A percentile compares a stretch with the other conserved stretches of the same genome.
phyloP scores from a whole-genome alignment of 352 stramenopile species.

The Globisporangium parvum region DNA sequence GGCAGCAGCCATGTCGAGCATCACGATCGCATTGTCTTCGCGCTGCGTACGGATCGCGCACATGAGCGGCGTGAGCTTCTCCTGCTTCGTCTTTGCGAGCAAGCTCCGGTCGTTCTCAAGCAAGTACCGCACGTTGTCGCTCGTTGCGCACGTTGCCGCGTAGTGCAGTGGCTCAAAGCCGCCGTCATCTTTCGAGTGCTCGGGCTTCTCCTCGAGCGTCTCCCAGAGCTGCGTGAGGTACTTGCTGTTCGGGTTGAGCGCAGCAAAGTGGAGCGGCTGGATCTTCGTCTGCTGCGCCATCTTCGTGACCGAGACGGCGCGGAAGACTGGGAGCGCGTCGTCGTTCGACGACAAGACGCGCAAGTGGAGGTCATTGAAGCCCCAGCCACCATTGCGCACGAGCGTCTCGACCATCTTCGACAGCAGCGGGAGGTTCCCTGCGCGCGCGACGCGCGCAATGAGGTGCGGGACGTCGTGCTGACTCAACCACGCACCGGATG shows the following conservation, averaged over 20 bases:
- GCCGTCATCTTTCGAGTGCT: conserved; percentile 53
- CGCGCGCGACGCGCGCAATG: conserved; percentile 17
- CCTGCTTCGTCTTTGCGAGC: conserved; percentile 6
- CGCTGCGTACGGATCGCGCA: conserved; percentile 35
- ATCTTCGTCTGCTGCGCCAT: conserved; percentile 53
- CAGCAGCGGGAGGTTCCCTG: conserved; percentile 35
- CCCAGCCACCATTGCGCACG: conserved; percentile 38
- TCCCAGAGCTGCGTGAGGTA: conserved; percentile 61
- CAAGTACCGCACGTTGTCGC: conserved; percentile 4
- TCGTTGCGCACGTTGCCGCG: conserved; percentile 42
- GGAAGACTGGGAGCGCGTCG: conserved; percentile 41
- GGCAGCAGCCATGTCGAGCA: conserved; percentile 52
- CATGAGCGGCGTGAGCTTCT: conserved; percentile 45
- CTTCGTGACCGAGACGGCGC: conserved; percentile 61
- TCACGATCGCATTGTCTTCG: conserved; percentile 49
- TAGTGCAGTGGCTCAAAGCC: conserved; percentile 68
- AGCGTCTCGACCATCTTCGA: conserved; percentile 36
- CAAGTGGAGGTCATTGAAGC: conserved; percentile 56
- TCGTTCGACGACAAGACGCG: conserved; percentile 43
- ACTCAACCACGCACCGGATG: conserved; percentile 49
- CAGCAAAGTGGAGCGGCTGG: conserved; percentile 62
- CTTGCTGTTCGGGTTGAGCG: conserved; percentile 68
- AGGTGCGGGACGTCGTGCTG: conserved; percentile 16
- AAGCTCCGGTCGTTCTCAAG: conserved; percentile 4
- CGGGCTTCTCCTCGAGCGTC: conserved; percentile 24